Evolutionary conservation across 257 asterid genomes (phyloP).

Genomic region (Eustoma russellianum): DNA sequence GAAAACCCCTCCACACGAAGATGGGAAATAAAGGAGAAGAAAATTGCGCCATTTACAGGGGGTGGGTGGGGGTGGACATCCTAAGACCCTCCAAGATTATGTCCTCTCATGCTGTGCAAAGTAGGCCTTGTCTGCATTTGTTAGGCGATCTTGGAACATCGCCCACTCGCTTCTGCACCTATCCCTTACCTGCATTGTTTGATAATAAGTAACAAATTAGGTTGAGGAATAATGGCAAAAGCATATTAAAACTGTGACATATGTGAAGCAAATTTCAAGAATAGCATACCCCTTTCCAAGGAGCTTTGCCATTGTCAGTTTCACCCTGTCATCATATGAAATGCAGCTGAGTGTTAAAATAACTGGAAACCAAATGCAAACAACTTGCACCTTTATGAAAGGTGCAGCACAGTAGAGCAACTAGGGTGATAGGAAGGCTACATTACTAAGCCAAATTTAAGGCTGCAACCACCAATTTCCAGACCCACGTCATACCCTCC

Average conservation of each 20-base stretch:
- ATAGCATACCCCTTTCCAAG: conserved; percentile 90
- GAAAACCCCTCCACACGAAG: neutral
- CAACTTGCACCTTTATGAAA: too few species aligned
- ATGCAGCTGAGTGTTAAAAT: neutral
- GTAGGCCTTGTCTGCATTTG: conserved; percentile 75
- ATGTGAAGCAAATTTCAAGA: too few species aligned
- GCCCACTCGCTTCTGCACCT: conserved; percentile 96
- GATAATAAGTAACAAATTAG: too few species aligned
- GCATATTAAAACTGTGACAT: too few species aligned
- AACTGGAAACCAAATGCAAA: neutral
- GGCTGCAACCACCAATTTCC: too few species aligned
- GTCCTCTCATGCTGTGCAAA: conserved; percentile 44
- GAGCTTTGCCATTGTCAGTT: conserved; percentile 69
- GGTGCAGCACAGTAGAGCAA: too few species aligned
- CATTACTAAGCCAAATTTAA: too few species aligned
- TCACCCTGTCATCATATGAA: conserved; percentile 48
- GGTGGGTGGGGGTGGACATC: too few species aligned
- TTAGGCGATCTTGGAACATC: conserved; percentile 84
- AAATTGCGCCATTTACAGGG: conserved; percentile 11
- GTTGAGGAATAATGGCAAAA: too few species aligned
- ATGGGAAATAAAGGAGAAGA: neutral
- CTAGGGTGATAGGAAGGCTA: too few species aligned
- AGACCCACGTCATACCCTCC: too few species aligned
- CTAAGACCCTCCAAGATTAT: neutral
- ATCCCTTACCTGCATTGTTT: conserved; percentile 58